These are phyloP conservation scores for Candida frijolesensis DNA, from an alignment of 1,139 yeast species.

Conservation along the genomic window DNA sequence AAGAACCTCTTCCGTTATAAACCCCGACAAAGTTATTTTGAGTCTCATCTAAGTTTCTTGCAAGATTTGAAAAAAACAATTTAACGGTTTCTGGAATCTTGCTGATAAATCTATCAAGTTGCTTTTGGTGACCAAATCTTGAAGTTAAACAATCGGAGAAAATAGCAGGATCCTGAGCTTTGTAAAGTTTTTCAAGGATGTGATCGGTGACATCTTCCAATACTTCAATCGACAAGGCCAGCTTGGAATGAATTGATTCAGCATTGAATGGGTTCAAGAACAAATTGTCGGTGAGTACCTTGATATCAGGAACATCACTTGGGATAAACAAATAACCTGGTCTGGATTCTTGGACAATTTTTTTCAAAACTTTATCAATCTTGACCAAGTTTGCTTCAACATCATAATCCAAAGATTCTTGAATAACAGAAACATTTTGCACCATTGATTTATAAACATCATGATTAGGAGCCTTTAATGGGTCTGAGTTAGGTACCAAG, in stretches of 20 bases:
- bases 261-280: constrained; percentile 23
- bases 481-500: constrained; percentile 57
- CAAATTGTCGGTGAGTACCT: constrained; percentile 43
- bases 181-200: constrained; percentile 53
- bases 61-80: constrained; percentile 42
- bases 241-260: constrained; percentile 25
- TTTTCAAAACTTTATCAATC: constrained; percentile 64
- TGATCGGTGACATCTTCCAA: constrained; percentile 44
- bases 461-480: constrained; percentile 57
- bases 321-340: constrained; percentile 86
- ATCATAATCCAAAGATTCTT: constrained; percentile 55
- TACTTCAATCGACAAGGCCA: constrained; percentile 15
- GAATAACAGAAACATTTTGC: constrained; percentile 57
- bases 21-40: constrained; percentile 62
- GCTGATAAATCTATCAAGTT: constrained; percentile 49
- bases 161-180: constrained; percentile 59
- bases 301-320: constrained; percentile 58
- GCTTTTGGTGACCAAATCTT: constrained; percentile 48
- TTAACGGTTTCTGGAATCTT: constrained; percentile 29
- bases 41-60: constrained; percentile 64
- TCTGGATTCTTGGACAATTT: constrained; percentile 57
- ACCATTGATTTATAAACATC: constrained; percentile 64
- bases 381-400: constrained; percentile 45
- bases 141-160: constrained; percentile 67
- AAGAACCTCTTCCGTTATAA: constrained; percentile 52